Percentiles rank a stretch among this genome's conserved stretches.
Evolutionary conservation across 331 rosid genomes (phyloP).

Genomic region (Stylosanthes scabra): DNA sequence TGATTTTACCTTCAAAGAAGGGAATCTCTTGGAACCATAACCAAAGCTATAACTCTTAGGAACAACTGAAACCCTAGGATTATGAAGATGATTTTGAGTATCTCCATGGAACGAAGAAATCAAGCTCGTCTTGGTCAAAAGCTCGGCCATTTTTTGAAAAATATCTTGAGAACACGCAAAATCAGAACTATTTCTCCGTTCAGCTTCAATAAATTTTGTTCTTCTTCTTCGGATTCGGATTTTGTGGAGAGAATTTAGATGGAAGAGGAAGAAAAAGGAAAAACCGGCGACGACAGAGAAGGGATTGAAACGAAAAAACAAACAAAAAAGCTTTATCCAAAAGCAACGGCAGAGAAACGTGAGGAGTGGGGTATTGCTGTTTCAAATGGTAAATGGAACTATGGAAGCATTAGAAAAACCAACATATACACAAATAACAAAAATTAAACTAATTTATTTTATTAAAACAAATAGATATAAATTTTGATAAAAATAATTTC

Average conservation of each 20-base stretch:
- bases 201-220: background rate
- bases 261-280: background rate
- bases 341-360: slow-evolving; percentile 30
- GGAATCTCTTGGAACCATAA: slow-evolving; percentile 31
- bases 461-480: no score
- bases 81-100: slow-evolving; percentile 23
- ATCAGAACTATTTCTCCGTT: background rate
- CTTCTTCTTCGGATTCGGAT: background rate
- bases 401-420: background rate
- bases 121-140: slow-evolving; percentile 53
- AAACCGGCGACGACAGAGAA: slow-evolving; percentile 1
- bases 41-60: slow-evolving; percentile 40
- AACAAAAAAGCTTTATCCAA: slow-evolving; percentile 40
- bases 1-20: slow-evolving; percentile 55
- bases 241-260: background rate
- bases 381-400: slow-evolving; percentile 31
- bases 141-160: slow-evolving; percentile 57
- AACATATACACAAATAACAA: background rate
- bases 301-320: background rate
- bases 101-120: slow-evolving; percentile 49
- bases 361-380: background rate
- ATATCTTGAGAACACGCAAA: background rate
- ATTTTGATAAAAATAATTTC: no score
- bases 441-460: no score
- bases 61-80: slow-evolving; percentile 37